Conservation (phyloP, 805 yeast species). For the Metschnikowia kofuensis region DNA sequence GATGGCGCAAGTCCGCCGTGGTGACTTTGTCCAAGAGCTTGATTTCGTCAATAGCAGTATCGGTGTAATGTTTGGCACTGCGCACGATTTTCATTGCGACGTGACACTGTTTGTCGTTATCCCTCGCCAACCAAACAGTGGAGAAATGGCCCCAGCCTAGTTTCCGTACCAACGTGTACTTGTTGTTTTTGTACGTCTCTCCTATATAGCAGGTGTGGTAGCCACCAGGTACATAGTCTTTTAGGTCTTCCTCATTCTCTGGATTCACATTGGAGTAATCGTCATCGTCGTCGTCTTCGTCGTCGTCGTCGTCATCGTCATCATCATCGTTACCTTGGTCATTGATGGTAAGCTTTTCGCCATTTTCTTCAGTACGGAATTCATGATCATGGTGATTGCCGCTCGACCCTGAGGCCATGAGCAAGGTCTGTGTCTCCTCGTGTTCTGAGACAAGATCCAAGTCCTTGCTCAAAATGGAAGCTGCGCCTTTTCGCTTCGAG, state of each 20-base stretch:
- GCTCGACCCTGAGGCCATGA: too few relatives aligned
- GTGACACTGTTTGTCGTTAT: constrained; percentile 52
- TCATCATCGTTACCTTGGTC: neutral
- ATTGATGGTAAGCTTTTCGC: neutral
- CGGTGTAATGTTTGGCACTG: constrained; percentile 49
- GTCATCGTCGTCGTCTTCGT: constrained; percentile 22
- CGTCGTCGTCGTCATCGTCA: constrained; percentile 12
- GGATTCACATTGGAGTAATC: constrained; percentile 21
- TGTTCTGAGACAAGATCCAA: neutral
- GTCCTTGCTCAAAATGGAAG: neutral
- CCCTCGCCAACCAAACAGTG: constrained; percentile 65
- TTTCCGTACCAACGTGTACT: constrained; percentile 45
- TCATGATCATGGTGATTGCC: too few relatives aligned
- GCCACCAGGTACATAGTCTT: constrained; percentile 59
- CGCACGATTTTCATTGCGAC: constrained; percentile 65
- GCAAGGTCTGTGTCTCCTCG: neutral
- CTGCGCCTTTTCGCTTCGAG: constrained; percentile 5
- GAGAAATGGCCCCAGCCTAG: constrained; percentile 74
- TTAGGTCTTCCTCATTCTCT: constrained; percentile 46
- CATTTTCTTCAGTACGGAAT: neutral
- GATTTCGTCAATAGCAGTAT: constrained; percentile 67
- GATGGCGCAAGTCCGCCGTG: constrained; percentile 41
- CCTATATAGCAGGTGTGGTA: constrained; percentile 61
- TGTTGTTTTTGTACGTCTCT: constrained; percentile 47
- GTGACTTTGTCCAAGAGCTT: constrained; percentile 65